Evolutionary conservation across 1,139 yeast species (phyloP).

Genomic region (Yamadazyma triangularis): DNA sequence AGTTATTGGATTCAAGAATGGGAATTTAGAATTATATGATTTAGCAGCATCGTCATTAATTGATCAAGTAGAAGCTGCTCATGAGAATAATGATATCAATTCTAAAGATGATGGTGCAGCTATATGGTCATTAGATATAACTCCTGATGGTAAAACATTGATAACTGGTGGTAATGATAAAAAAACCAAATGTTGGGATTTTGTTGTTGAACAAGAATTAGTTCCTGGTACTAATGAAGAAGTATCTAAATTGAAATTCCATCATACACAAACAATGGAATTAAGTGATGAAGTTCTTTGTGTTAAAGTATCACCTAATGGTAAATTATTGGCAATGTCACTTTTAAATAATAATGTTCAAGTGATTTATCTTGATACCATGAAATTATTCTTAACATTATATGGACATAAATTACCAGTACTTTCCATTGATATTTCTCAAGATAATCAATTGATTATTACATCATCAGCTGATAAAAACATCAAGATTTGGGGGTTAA

Average conservation of each 20-base stretch:
- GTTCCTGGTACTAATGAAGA: conserved; percentile 65
- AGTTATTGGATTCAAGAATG: conserved; percentile 87
- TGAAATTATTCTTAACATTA: conserved; percentile 81
- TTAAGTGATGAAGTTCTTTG: conserved; percentile 79
- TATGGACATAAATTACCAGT: conserved; percentile 97
- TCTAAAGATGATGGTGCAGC: conserved; percentile 55
- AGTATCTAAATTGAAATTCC: conserved; percentile 52
- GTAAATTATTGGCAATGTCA: conserved; percentile 74
- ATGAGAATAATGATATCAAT: conserved; percentile 22
- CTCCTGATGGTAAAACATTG: conserved; percentile 79
- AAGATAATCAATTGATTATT: conserved; percentile 78
- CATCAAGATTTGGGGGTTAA: conserved; percentile 96
- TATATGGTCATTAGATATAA: conserved; percentile 85
- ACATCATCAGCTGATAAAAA: conserved; percentile 97
- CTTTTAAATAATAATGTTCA: conserved; percentile 90
- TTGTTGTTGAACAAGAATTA: conserved; percentile 59
- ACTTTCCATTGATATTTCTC: conserved; percentile 81
- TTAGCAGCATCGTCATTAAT: conserved; percentile 75
- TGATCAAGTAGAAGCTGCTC: conserved; percentile 71
- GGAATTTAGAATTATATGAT: conserved; percentile 81
- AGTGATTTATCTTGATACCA: conserved; percentile 80
- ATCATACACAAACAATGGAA: conserved; percentile 78
- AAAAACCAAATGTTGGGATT: conserved; percentile 83
- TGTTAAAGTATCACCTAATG: conserved; percentile 80
- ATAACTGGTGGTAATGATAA: conserved; percentile 96